A percentile compares a stretch with the other conserved stretches of the same genome.
These are phyloP conservation scores for Ganoderma multipileum DNA, from an alignment of 1,284 basidiomycete genomes.

Conservation along the genomic window DNA sequence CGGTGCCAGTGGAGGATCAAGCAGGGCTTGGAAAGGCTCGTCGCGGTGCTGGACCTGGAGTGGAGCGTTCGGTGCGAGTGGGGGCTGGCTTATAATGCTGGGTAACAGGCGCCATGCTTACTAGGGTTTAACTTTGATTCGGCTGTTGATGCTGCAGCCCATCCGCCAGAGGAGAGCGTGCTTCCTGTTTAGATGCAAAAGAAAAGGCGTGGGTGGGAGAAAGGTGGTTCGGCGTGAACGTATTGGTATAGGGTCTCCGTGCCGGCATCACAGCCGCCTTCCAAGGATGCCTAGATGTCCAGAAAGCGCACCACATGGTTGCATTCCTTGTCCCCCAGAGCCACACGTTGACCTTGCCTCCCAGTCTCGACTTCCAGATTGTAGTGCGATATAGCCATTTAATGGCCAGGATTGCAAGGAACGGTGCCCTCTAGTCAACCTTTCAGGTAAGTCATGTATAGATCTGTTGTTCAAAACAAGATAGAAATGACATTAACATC, in stretches of 20 bases:
- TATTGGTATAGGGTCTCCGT: not conserved
- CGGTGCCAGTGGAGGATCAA: not conserved
- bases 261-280: not conserved
- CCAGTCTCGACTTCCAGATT: not conserved
- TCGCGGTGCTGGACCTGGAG: not conserved
- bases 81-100: conserved; percentile 4
- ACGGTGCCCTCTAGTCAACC: not conserved
- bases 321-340: not conserved
- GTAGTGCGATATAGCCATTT: not conserved
- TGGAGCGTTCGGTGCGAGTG: not conserved
- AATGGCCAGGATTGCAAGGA: not conserved
- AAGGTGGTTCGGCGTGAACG: not conserved
- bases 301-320: not conserved
- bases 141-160: conserved; percentile 4
- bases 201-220: not conserved
- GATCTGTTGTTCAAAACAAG: not conserved
- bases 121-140: conserved; percentile 12
- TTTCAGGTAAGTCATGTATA: not conserved
- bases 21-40: not conserved
- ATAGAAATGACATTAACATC: not conserved
- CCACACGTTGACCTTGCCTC: not conserved
- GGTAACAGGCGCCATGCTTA: not conserved
- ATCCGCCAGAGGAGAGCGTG: not conserved
- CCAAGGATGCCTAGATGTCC: not conserved
- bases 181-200: not conserved